Percentiles rank a stretch among this genome's conserved stretches.
phyloP scores from a whole-genome alignment of 2,329 filamentous ascomycete species.

The Penicillium sp. region DNA sequence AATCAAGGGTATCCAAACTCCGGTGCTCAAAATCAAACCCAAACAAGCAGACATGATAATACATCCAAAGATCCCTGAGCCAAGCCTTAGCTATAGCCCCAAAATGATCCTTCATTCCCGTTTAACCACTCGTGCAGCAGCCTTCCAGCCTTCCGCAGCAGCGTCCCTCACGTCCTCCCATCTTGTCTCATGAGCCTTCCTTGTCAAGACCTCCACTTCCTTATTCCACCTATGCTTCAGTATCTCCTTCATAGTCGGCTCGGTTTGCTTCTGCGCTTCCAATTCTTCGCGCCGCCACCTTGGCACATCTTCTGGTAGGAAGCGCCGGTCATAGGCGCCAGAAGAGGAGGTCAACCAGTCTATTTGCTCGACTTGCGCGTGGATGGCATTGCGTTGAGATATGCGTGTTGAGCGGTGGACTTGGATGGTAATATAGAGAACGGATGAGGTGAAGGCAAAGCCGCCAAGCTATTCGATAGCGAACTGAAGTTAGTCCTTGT shows the following conservation, averaged over 20 bases:
- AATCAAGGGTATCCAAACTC: constrained; percentile 22
- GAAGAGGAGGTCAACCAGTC: constrained; percentile 33
- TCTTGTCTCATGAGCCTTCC: constrained; percentile 57
- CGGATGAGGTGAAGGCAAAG: constrained; percentile 62
- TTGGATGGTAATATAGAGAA: constrained; percentile 63
- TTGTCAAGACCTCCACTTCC: constrained; percentile 59
- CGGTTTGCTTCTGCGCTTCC: neutral
- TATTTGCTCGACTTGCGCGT: constrained; percentile 37
- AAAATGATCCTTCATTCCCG: constrained; percentile 21
- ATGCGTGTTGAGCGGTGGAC: constrained; percentile 61
- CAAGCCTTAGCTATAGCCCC: neutral
- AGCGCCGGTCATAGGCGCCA: constrained; percentile 30
- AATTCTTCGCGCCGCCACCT: constrained; percentile 10
- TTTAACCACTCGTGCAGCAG: constrained; percentile 26
- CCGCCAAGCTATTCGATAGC: constrained; percentile 56
- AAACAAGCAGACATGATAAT: constrained; percentile 9
- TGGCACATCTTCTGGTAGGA: constrained; percentile 11
- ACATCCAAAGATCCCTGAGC: constrained; percentile 2
- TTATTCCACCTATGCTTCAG: constrained; percentile 71
- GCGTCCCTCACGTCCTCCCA: constrained; percentile 52
- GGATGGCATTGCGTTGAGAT: constrained; percentile 38
- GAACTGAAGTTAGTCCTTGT: constrained; percentile 3
- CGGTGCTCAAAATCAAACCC: constrained; percentile 11
- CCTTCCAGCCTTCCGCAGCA: constrained; percentile 47
- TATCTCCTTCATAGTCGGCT: constrained; percentile 53